A percentile compares a stretch with the other conserved stretches of the same genome.
These are phyloP conservation scores for Fusarium haematococcum DNA, from an alignment of 2,329 filamentous ascomycete genomes.

Conservation along the genomic window DNA sequence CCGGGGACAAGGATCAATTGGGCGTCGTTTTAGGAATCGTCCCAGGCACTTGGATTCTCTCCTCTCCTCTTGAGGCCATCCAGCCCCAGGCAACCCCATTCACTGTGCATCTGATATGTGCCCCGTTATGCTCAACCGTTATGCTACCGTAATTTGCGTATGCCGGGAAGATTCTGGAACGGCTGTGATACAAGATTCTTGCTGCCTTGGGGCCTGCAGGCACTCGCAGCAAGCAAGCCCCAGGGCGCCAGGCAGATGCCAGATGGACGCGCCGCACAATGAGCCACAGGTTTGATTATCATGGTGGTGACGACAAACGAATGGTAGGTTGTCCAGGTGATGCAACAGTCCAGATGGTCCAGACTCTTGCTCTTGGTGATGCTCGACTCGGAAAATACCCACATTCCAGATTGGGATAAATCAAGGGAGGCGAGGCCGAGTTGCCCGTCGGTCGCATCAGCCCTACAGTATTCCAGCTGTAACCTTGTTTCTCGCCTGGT, in stretches of 20 bases:
- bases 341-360: conserved; percentile 2
- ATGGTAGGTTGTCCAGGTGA: neutral
- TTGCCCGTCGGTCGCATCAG: conserved; percentile 14
- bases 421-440: neutral
- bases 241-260: conserved; percentile 1
- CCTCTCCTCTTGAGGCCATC: conserved; percentile 5
- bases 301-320: neutral
- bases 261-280: neutral
- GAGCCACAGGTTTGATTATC: neutral
- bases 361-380: conserved; percentile 1
- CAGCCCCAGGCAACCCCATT: neutral
- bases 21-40: conserved; percentile 3
- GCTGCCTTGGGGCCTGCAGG: conserved; percentile 35
- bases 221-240: neutral
- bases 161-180: conserved; percentile 15
- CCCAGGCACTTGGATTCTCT: conserved; percentile 23
- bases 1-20: conserved; percentile 17
- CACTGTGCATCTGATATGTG: neutral
- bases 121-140: conserved; percentile 24
- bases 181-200: conserved; percentile 12
- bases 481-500: neutral
- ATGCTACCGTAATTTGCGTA: conserved; percentile 2
- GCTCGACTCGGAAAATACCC: conserved; percentile 2
- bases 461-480: conserved; percentile 14
- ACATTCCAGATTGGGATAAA: conserved; percentile 10